Conservation (phyloP, 495 filamentous ascomycete genomes). For the Aspergillus coremiiformis region DNA sequence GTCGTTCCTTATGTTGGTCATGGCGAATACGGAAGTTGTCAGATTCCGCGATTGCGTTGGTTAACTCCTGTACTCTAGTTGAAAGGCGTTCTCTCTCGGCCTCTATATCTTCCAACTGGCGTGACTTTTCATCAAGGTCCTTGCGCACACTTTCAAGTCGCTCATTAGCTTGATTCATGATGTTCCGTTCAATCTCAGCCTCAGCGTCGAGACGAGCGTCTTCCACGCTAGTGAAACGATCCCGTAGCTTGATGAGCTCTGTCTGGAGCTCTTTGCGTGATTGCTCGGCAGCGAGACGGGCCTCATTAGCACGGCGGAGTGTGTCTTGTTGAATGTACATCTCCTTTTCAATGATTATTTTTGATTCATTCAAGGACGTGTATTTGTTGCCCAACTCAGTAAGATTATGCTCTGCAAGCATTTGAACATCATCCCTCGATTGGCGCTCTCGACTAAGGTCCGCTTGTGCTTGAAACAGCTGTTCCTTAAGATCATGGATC, state of each 20-base stretch:
- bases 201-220: constrained; percentile 79
- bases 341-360: constrained; percentile 96
- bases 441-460: constrained; percentile 89
- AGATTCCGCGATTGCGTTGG: constrained; percentile 76
- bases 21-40: constrained; percentile 78
- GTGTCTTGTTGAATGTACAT: constrained; percentile 97
- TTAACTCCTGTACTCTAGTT: constrained; percentile 70
- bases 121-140: constrained; percentile 68
- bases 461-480: constrained; percentile 76
- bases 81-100: constrained; percentile 67
- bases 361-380: constrained; percentile 82
- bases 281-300: constrained; percentile 65
- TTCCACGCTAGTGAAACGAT: constrained; percentile 76
- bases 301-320: constrained; percentile 79
- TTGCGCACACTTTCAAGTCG: constrained; percentile 67
- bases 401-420: constrained; percentile 85
- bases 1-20: constrained; percentile 86
- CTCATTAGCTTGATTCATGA: constrained; percentile 71
- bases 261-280: constrained; percentile 83
- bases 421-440: constrained; percentile 90
- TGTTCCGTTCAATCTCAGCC: constrained; percentile 67
- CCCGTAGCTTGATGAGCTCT: constrained; percentile 74
- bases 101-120: constrained; percentile 65
- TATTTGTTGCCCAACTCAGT: constrained; percentile 75
- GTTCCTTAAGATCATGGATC: constrained; percentile 74